Conservation (phyloP, 2,329 filamentous ascomycete genomes). For the Aureobasidium namibiae region DNA sequence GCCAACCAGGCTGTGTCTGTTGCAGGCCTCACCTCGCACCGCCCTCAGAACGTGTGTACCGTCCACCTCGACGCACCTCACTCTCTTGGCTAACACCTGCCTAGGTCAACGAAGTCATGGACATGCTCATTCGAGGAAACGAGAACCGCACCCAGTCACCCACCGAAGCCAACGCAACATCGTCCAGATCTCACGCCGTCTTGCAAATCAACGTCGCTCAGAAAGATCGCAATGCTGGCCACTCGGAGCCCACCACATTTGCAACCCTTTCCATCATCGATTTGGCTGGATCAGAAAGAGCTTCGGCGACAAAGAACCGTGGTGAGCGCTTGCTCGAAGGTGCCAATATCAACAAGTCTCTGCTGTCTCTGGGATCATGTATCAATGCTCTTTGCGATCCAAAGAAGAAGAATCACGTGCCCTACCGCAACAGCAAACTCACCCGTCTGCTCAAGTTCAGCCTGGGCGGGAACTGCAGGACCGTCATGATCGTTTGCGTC, state of each 20-base stretch:
- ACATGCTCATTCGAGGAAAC: slow-evolving; percentile 95
- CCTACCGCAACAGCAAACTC: slow-evolving; percentile 95
- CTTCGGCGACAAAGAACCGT: slow-evolving; percentile 92
- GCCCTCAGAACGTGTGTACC: slow-evolving; percentile 65
- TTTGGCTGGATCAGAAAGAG: slow-evolving; percentile 88
- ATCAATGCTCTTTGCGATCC: slow-evolving; percentile 97
- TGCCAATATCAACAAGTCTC: slow-evolving; percentile 98
- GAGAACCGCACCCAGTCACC: slow-evolving; percentile 92
- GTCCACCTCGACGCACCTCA: background rate
- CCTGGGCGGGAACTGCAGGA: slow-evolving; percentile 94
- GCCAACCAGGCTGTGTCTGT: slow-evolving; percentile 89
- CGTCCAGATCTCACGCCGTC: slow-evolving; percentile 92
- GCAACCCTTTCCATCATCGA: slow-evolving; percentile 98
- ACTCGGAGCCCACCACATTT: slow-evolving; percentile 96
- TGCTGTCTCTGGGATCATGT: slow-evolving; percentile 88
- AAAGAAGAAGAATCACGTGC: slow-evolving; percentile 84
- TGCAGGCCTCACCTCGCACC: slow-evolving; percentile 80
- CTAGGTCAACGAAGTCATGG: slow-evolving; percentile 79
- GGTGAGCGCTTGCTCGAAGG: slow-evolving; percentile 87
- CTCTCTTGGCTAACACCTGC: slow-evolving; percentile 19
- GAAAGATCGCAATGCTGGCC: slow-evolving; percentile 83
- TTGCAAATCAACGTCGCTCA: slow-evolving; percentile 94
- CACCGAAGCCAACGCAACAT: slow-evolving; percentile 94
- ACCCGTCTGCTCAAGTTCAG: slow-evolving; percentile 95
- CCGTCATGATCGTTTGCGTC: slow-evolving; percentile 98